Percentiles rank a stretch among this genome's conserved stretches.
These are phyloP conservation scores for Filobasidium uniguttulatum DNA, from an alignment of 1,284 basidiomycete genomes.

Conservation along the genomic window DNA sequence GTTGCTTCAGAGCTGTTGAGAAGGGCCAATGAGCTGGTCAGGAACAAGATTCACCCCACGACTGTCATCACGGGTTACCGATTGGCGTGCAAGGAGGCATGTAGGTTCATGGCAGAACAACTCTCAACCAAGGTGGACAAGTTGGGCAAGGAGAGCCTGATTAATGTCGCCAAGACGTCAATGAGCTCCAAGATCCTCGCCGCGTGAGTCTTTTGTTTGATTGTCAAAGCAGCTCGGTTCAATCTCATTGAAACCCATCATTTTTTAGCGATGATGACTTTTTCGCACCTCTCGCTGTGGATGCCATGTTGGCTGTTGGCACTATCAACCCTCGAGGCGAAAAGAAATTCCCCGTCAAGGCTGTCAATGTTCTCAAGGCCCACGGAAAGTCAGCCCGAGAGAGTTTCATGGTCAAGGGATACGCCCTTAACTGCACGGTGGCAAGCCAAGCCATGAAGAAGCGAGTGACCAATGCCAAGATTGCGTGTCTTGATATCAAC, in stretches of 20 bases:
- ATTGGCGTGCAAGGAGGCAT: constrained; percentile 91
- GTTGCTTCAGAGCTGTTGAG: constrained; percentile 90
- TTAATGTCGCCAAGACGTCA: constrained; percentile 96
- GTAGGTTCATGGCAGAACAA: constrained; percentile 97
- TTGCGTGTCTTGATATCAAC: constrained; percentile 97
- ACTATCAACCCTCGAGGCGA: constrained; percentile 90
- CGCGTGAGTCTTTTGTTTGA: constrained; percentile 49
- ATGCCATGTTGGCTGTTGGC: constrained; percentile 96
- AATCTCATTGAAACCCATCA: too few species aligned
- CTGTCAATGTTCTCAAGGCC: constrained; percentile 98
- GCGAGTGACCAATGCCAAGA: constrained; percentile 81
- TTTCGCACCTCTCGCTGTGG: constrained; percentile 96
- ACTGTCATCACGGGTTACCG: constrained; percentile 99
- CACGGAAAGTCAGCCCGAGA: constrained; percentile 94
- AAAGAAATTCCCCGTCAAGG: constrained; percentile 98
- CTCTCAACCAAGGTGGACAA: constrained; percentile 87
- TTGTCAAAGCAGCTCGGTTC: not conserved
- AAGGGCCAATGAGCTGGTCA: constrained; percentile 93
- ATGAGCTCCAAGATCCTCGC: constrained; percentile 99
- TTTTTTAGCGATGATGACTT: constrained; percentile 88
- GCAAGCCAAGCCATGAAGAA: constrained; percentile 99
- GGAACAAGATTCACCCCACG: constrained; percentile 97
- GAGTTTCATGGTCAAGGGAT: constrained; percentile 88
- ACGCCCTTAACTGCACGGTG: constrained; percentile 97
- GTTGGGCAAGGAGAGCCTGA: constrained; percentile 76